A percentile compares a stretch with the other conserved stretches of the same genome.
phyloP scores from a whole-genome alignment of 2,329 filamentous ascomycete species.

The Trichoderma brevicompactum region DNA sequence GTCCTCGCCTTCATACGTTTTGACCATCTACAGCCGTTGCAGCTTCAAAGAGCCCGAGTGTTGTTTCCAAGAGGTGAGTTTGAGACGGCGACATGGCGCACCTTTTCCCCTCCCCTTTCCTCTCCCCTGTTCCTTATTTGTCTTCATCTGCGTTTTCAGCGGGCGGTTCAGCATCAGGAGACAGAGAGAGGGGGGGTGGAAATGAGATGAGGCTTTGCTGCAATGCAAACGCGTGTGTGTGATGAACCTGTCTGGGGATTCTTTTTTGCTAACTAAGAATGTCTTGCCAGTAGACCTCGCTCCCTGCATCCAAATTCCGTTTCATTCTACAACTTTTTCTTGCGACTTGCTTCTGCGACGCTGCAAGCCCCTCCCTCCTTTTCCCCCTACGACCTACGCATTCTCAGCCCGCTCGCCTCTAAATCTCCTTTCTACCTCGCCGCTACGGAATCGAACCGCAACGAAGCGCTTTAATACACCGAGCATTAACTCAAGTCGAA shows the following conservation, averaged over 20 bases:
- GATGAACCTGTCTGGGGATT: conserved; percentile 4
- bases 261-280: not conserved
- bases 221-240: conserved; percentile 11
- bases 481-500: not conserved
- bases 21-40: not conserved
- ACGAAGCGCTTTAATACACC: not conserved
- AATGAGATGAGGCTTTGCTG: conserved; percentile 3
- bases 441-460: not conserved
- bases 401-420: not conserved
- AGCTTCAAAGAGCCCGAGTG: not conserved
- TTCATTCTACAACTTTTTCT: not conserved
- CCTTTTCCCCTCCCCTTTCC: conserved; percentile 4
- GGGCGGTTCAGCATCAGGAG: not conserved
- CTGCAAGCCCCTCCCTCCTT: not conserved
- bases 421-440: conserved; percentile 8
- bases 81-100: not conserved
- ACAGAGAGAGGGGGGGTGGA: not conserved
- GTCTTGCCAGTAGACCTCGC: conserved; percentile 1
- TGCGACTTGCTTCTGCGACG: conserved; percentile 9
- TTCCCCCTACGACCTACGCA: not conserved
- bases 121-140: not conserved
- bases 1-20: not conserved
- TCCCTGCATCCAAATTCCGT: conserved; percentile 18
- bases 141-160: not conserved
- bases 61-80: not conserved